Evolutionary conservation across 75 land plant species (phyloP), one percentile per base, ranked within the genome.

Genomic region (Sequoia sempervirens): DNA sequence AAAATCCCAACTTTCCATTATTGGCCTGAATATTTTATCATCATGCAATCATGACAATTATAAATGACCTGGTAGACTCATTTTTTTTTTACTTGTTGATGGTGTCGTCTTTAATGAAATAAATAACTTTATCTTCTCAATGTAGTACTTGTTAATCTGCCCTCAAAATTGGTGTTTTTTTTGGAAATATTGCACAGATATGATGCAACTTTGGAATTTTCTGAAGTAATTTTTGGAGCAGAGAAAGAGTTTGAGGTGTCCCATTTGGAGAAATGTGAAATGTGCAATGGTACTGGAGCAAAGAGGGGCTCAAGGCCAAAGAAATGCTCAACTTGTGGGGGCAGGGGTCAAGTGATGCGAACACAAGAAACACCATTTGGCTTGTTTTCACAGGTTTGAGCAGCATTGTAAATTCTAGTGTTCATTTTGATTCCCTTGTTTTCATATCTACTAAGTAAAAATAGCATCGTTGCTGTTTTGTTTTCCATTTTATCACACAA

Each of bases 291-390:
- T 70, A 92, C 93, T 88, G 98, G 98, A 80, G 93, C 99, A 75
- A 93, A 92, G 84, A 79, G 91, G 6, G 94, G 95, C 79, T 91
- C 96, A 58, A 95, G 91, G 64, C 88, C 86, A 89, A 92, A 92
- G 84, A 88, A 87, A 84, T 97, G 99, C 86, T 82, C 93, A 52
- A 93, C 98, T 74, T 97, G 99, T 94, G 99, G 99, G 37, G 99
- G 99, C 17, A 91, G 94, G 84, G 99, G 99, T 84, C 99, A 97
- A 92, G 98, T 97, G 46, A 94, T 97, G 95, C 92, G 93, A 84
- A 96, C 99, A 34, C 94, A 93, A 82, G 89, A 94, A 82, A 97
- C 99, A 83, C 96, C 99, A 26, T 97, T 97, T 89, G 99, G 99
- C 64, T 66, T 93, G 75, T 97, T 96, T 83, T 97, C 98, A 15